Evolutionary conservation across 768 basidiomycete genomes (phyloP), one percentile per base, ranked within the genome.

Genomic region (Fistulinella prunicolor): DNA sequence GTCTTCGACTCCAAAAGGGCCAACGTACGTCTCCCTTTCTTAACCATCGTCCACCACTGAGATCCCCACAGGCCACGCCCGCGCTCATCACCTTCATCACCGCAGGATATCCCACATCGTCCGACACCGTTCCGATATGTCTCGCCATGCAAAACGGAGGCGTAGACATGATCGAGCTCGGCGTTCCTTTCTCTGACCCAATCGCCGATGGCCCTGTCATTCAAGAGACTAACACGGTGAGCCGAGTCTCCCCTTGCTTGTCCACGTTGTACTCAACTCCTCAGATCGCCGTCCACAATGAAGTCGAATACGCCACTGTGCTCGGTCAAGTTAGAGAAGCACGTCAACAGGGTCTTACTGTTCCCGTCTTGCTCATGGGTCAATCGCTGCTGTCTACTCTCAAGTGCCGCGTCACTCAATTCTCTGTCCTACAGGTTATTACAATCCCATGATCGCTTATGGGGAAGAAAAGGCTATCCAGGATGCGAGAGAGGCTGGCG

Each of bases 181-280:
- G 95, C 16, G 79, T 97, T 29, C 63, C 64, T 19, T 64, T 64
- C 47, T 94, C 90, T 45, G 95, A 97, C 71, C 95, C 94, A 17
- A 90, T 93, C 57, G 94, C 93, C 2, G 95, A 99, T 70, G 95
- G 95, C 0, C 90, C 89, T 21, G 84, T 82, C 3, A 96, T 99
- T 52, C 95, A 99, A 63, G 86, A 86, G 52, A 79, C 89, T 12
- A 98, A 97, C 66, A 89, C 87, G n/a, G 95, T 63, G 38, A n/a
- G 58, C 14, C 19, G 21, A 21, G n/a, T n/a, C 32, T 13, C 19
- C 24, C 19, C 21, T 29, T 14, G 3, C n/a, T 20, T 17, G 14
- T 26, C 36, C 28, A 6, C 9, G 12, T 13, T n/a, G 21, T 41
- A 16, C 29, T 45, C 17, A 52, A 28, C 19, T 38, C 23, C 17